Percentiles rank a stretch among this genome's conserved stretches.
These are phyloP conservation scores for Candida tropicalis DNA, from an alignment of 1,139 yeast species.

Conservation along the genomic window DNA sequence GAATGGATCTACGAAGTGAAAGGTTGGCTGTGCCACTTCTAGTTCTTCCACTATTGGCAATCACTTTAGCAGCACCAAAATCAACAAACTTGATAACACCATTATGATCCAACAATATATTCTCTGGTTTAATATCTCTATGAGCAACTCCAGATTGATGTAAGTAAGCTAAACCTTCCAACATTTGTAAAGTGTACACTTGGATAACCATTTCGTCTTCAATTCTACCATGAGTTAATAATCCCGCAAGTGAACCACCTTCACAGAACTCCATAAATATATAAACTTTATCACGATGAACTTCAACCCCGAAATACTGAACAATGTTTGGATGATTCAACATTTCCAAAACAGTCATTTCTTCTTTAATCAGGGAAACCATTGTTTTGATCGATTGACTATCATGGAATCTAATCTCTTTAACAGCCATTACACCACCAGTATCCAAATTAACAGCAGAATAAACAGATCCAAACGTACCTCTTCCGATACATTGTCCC, in stretches of 20 bases:
- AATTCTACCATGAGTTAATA: slow-evolving; percentile 82
- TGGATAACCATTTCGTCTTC: slow-evolving; percentile 95
- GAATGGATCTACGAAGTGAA: slow-evolving; percentile 13
- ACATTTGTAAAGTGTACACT: slow-evolving; percentile 86
- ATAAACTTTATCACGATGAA: slow-evolving; percentile 92
- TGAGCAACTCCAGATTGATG: slow-evolving; percentile 97
- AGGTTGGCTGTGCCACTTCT: slow-evolving; percentile 20
- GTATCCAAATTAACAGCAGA: slow-evolving; percentile 92
- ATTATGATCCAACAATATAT: slow-evolving; percentile 84
- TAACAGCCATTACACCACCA: slow-evolving; percentile 96
- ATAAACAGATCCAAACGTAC: slow-evolving; percentile 92
- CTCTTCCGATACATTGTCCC: slow-evolving; percentile 92
- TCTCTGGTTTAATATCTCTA: slow-evolving; percentile 95
- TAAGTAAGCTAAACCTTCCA: slow-evolving; percentile 92
- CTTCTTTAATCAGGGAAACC: slow-evolving; percentile 89
- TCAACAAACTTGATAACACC: slow-evolving; percentile 96
- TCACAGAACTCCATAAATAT: slow-evolving; percentile 98
- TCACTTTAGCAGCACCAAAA: slow-evolving; percentile 96
- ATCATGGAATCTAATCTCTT: slow-evolving; percentile 90
- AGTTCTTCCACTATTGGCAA: slow-evolving; percentile 69
- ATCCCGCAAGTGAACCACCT: slow-evolving; percentile 88
- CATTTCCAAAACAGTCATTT: slow-evolving; percentile 95
- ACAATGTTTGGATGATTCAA: slow-evolving; percentile 94
- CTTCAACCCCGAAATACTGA: slow-evolving; percentile 95
- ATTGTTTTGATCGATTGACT: slow-evolving; percentile 82